Evolutionary conservation across 2,329 filamentous ascomycete species (phyloP).

Genomic region (Geosmithia morbida): DNA sequence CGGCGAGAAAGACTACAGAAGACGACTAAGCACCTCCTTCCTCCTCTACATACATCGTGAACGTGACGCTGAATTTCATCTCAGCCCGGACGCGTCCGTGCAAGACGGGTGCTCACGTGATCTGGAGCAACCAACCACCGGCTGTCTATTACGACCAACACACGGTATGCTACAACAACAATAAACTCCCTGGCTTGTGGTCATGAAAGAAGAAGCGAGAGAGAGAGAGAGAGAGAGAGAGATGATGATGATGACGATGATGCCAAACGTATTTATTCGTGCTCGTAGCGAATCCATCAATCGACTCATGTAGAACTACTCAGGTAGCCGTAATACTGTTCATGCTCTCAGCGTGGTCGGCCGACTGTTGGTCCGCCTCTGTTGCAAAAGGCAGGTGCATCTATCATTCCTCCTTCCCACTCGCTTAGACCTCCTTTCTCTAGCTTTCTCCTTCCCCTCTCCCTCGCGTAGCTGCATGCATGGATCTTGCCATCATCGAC

Average conservation of each 20-base stretch:
- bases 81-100: neutral
- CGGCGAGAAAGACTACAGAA: neutral
- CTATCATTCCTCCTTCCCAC: neutral
- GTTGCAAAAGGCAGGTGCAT: neutral
- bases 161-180: too few relatives aligned
- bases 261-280: too few relatives aligned
- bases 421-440: neutral
- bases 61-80: neutral
- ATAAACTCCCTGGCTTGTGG: too few relatives aligned
- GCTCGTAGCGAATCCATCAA: too few relatives aligned
- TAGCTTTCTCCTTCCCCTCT: neutral
- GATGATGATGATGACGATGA: too few relatives aligned
- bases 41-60: neutral
- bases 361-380: neutral
- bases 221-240: too few relatives aligned
- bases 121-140: neutral
- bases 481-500: neutral
- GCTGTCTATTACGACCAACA: too few relatives aligned
- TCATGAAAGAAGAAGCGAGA: too few relatives aligned
- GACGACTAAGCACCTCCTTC: neutral
- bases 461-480: neutral
- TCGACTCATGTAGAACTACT: too few relatives aligned
- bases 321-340: too few relatives aligned
- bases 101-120: conserved; percentile 2
- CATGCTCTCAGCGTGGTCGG: neutral